Evolutionary conservation across 305 asterid species (phyloP).

Genomic region (Plantago coronopus): DNA sequence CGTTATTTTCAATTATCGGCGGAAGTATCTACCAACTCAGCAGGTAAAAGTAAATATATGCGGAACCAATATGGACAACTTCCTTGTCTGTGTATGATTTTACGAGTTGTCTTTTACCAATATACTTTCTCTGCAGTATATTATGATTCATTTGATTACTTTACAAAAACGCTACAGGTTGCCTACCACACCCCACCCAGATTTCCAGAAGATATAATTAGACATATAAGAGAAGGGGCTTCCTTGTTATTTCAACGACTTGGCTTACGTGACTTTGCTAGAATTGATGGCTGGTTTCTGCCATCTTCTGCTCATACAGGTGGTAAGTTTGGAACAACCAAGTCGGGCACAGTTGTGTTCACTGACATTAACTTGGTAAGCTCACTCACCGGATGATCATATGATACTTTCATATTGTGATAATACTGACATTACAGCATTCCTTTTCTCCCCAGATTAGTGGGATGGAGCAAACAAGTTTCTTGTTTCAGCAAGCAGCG

Average conservation of each 20-base stretch:
- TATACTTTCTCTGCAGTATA: neutral
- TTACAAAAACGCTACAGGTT: slow-evolving; percentile 45
- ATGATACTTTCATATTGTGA: slow-evolving; percentile 17
- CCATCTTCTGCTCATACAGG: slow-evolving; percentile 54
- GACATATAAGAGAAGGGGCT: slow-evolving; percentile 76
- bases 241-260: slow-evolving; percentile 65
- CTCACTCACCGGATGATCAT: slow-evolving; percentile 19
- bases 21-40: slow-evolving; percentile 87
- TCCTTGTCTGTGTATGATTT: neutral
- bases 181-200: slow-evolving; percentile 91
- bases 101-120: too few relatives aligned
- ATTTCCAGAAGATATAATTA: slow-evolving; percentile 61
- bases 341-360: slow-evolving; percentile 64
- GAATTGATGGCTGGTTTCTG: slow-evolving; percentile 92
- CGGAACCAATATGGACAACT: neutral
- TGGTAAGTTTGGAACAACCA: slow-evolving; percentile 58
- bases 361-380: slow-evolving; percentile 91
- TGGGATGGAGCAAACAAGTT: slow-evolving; percentile 97
- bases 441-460: slow-evolving; percentile 53
- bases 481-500: slow-evolving; percentile 90
- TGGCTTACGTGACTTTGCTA: slow-evolving; percentile 86
- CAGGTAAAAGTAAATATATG: slow-evolving; percentile 45
- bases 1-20: slow-evolving; percentile 65
- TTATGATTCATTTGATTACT: neutral
- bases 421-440: slow-evolving; percentile 19